Evolutionary conservation across 345 rosid species (phyloP).

Genomic region (Populus nigra): DNA sequence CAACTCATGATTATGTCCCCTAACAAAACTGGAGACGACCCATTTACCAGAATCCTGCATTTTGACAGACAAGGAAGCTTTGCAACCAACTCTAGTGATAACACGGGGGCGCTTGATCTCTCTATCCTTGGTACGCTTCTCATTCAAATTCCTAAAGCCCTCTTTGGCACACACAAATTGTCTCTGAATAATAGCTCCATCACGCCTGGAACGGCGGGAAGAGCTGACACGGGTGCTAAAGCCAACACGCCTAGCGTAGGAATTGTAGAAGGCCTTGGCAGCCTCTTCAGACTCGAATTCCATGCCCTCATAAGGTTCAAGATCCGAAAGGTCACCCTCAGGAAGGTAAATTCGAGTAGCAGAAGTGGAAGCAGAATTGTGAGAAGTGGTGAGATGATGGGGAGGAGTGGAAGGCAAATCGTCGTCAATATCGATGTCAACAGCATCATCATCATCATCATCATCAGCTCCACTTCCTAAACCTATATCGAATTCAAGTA

Average conservation of each 20-base stretch:
- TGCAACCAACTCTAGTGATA: conserved; percentile 56
- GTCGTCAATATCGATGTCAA: conserved; percentile 44
- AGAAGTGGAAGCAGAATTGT: background rate
- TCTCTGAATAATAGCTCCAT: conserved; percentile 64
- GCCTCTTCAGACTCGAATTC: conserved; percentile 70
- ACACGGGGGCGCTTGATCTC: conserved; percentile 63
- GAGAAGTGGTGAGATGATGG: background rate
- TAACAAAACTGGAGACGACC: conserved; percentile 50
- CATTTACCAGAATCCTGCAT: conserved; percentile 67
- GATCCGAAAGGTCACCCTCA: conserved; percentile 42
- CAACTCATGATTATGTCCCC: conserved; percentile 54
- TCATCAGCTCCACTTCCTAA: conserved; percentile 32
- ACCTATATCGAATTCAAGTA: conserved; percentile 51
- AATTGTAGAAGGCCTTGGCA: conserved; percentile 63
- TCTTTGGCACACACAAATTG: conserved; percentile 70
- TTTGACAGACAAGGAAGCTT: conserved; percentile 55
- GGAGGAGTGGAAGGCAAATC: conserved; percentile 27
- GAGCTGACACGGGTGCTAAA: conserved; percentile 61
- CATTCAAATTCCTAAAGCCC: conserved; percentile 58
- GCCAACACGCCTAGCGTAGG: conserved; percentile 59
- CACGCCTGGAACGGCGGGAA: conserved; percentile 61
- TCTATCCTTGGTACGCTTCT: conserved; percentile 56
- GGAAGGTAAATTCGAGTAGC: conserved; percentile 29
- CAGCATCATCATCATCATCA: conserved; percentile 15
- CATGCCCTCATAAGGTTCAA: conserved; percentile 63